Base-by-base conservation (phyloP, 1,284 basidiomycete species). In the Apiotrichum siamense region DNA sequence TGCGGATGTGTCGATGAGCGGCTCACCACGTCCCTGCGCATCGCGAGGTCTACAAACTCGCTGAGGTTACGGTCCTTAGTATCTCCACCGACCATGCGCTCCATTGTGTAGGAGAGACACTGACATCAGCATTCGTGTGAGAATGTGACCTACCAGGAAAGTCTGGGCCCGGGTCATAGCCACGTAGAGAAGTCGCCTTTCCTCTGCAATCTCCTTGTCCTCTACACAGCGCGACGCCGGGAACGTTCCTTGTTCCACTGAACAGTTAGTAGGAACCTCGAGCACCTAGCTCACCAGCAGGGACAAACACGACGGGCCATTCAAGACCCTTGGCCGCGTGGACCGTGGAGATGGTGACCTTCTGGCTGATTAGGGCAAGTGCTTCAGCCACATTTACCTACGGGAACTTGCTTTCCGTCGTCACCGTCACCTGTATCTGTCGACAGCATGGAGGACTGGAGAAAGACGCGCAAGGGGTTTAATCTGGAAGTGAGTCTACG, bases 311-410 rank as follows among this genome's bases (percentile, higher is more conserved):
- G 0, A 72, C 86, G 0, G 88, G 88, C 88, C 89, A 96, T 70
- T 96, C 90, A 7, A 94, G 77, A 0, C 90, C 90, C 71, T 96
- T 96, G 0, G 90, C 88, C 11, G 88, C 82, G 73, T 96, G 91
- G 44, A 88, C 88, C 1, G 90, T 94, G 0, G 86, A 81, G 38
- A 94, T 83, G 0, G 86, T 89, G 5, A 96, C 90, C 79, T 84
- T 88, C 82, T 85, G 59, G 25, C 31, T 41, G 52, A 51, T 51
- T 42, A 58, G 27, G 46, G 1, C 7, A 27, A 38, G 33, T 17
- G 21, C 21, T 44, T 13, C 31, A 11, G 47, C 10, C 13, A 40
- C 29, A n/a, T 20, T 9, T 1, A 40, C 55, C 15, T 29, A 58
- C 56, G 2, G 57, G 57, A 24, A 44, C 41, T 24, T 38, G 23